phyloP scores from a whole-genome alignment of 176 grass and related monocot species.

The Avena eriantha region DNA sequence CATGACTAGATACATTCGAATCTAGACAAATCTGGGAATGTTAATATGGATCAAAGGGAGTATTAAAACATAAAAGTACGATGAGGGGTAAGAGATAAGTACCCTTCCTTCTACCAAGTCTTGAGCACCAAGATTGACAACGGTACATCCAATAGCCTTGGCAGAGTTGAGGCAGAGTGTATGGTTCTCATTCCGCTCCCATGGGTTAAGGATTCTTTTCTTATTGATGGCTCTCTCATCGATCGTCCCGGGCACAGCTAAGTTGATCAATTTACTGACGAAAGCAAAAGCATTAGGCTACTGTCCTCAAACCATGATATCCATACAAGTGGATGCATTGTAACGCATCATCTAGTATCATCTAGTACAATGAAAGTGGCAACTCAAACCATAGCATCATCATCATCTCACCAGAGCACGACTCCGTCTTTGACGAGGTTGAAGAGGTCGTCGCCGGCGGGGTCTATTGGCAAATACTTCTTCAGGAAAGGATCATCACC shows the following conservation, averaged over 20 bases:
- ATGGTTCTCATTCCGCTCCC: constrained; percentile 98
- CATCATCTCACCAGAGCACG: constrained; percentile 18
- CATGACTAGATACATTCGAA: too few relatives aligned
- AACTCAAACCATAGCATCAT: background rate
- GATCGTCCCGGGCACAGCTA: constrained; percentile 91
- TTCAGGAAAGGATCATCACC: constrained; percentile 77
- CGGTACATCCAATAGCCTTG: constrained; percentile 97
- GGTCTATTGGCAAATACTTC: constrained; percentile 23
- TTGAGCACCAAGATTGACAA: constrained; percentile 97
- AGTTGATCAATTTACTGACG: constrained; percentile 85
- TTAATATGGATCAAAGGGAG: too few relatives aligned
- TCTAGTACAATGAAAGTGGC: background rate
- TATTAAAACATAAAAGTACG: background rate
- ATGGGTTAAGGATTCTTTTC: constrained; percentile 94
- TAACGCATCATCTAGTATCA: background rate
- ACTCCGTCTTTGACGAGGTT: constrained; percentile 4
- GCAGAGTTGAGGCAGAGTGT: constrained; percentile 98
- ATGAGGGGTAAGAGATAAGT: constrained; percentile 16
- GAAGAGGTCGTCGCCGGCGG: background rate
- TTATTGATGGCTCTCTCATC: constrained; percentile 99
- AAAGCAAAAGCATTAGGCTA: background rate
- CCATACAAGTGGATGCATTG: background rate
- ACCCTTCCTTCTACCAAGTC: constrained; percentile 98
- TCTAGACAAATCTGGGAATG: too few relatives aligned
- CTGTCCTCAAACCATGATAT: background rate